Evolutionary conservation across 2,329 filamentous ascomycete species (phyloP), one percentile per base, ranked within the genome.

Genomic region (Talaromyces sp.): DNA sequence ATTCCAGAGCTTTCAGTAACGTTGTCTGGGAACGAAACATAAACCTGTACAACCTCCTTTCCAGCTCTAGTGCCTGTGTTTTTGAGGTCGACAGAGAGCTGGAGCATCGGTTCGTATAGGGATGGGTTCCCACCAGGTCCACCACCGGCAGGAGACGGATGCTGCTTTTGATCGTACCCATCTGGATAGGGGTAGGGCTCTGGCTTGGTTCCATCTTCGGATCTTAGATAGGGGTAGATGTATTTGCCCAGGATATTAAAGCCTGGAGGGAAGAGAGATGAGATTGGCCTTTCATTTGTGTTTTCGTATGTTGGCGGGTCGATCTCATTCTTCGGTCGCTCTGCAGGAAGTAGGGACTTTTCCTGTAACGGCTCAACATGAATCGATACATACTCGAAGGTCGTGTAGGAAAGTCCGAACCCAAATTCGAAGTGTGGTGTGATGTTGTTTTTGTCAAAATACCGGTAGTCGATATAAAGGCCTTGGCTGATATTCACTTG

Each of bases 401-500:
- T 81, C 0, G 90, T 91, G 75, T 94, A 96, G 47, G 86, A 90
- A 2, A 97, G 80, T 0, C 92, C 93, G 55, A 86, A 92, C 0
- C 93, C 92, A 63, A 97, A 97, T 42, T 90, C 88, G 67, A 87
- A 97, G 1, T 89, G 87, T 0, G 92, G 92, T 4, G 79, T 78
- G 54, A 94, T 86, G 51, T 80, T 78, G 49, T 87, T 73, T 67
- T 88, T 89, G 77, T 96, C 91, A 62, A 97, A 92, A 71, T 92
- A 84, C 11, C 91, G 86, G 74, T 97, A 96, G 76, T 97, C 93
- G 61, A 95, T 86, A 67, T 92, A 92, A 0, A 96, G 75, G 0
- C 90, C 90, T 67, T 96, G 90, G 1, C 80, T 81, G 68, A 94
- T 96, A 58, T 90, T 86, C 62, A 95, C 90, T 66, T 96, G 90